Conservation (phyloP, 768 basidiomycete species). For the Boletus patriciae region DNA sequence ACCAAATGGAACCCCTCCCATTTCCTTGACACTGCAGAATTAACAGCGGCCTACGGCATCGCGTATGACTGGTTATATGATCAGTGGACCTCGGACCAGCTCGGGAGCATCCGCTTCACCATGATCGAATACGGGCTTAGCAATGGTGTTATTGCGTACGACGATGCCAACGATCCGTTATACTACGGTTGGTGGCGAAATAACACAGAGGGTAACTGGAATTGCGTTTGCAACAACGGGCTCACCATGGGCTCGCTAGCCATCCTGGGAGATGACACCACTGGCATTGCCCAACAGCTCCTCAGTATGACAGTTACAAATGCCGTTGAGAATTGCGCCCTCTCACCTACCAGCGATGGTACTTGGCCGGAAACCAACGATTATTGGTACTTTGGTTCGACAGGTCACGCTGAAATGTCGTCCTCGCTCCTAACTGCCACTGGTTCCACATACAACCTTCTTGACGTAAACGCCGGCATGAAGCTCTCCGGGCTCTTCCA, state of each 20-base stretch:
- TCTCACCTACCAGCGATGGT: slow-evolving; percentile 66
- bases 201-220: slow-evolving; percentile 89
- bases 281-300: slow-evolving; percentile 65
- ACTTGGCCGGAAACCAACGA: slow-evolving; percentile 94
- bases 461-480: slow-evolving; percentile 69
- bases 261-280: slow-evolving; percentile 80
- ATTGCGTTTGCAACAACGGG: slow-evolving; percentile 93
- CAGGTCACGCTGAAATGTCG: slow-evolving; percentile 86
- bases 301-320: slow-evolving; percentile 70
- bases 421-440: slow-evolving; percentile 82
- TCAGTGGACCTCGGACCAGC: slow-evolving; percentile 73
- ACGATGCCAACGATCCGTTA: slow-evolving; percentile 34
- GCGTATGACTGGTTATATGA: slow-evolving; percentile 98
- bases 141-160: slow-evolving; percentile 59
- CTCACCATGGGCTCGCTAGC: slow-evolving; percentile 88
- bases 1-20: slow-evolving; percentile 85
- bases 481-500: slow-evolving; percentile 79
- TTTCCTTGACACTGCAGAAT: slow-evolving; percentile 92
- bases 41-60: slow-evolving; percentile 84
- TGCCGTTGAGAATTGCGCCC: slow-evolving; percentile 74
- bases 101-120: slow-evolving; percentile 60
- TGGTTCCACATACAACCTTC: slow-evolving; percentile 76
- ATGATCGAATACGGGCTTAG: slow-evolving; percentile 78
- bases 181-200: slow-evolving; percentile 77
- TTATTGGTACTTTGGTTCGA: slow-evolving; percentile 95